A percentile compares a stretch with the other conserved stretches of the same genome.
Evolutionary conservation across 352 stramenopile species (phyloP).

Genomic region (Globisporangium spinosum): DNA sequence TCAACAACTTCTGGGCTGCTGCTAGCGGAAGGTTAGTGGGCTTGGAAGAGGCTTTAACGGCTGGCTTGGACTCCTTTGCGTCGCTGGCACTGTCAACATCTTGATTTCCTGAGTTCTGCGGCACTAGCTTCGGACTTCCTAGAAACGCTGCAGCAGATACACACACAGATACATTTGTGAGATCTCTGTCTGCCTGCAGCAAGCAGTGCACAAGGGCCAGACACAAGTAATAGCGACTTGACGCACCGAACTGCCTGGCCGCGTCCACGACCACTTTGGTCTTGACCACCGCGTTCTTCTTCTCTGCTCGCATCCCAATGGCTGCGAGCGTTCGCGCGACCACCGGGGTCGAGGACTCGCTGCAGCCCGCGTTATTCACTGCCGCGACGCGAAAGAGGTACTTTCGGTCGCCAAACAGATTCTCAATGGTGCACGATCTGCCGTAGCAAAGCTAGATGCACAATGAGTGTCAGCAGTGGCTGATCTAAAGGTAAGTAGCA

Average conservation of each 20-base stretch:
- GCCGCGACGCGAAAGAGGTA: slow-evolving; percentile 30
- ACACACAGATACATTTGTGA: not conserved
- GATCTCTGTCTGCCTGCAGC: not conserved
- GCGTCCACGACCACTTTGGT: slow-evolving; percentile 3
- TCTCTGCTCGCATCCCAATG: not conserved
- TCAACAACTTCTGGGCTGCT: not conserved
- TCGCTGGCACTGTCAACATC: not conserved
- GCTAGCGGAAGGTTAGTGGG: not conserved
- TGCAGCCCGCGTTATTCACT: slow-evolving; percentile 7
- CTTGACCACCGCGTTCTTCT: not conserved
- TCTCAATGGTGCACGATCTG: slow-evolving; percentile 15
- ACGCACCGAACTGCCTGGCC: slow-evolving; percentile 14
- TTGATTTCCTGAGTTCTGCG: not conserved
- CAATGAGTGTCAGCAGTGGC: too few species aligned
- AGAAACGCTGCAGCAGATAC: not conserved
- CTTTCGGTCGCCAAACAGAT: slow-evolving; percentile 19
- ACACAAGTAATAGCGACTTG: not conserved
- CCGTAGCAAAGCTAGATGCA: not conserved
- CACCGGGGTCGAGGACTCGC: slow-evolving; percentile 21
- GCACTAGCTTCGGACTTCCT: not conserved
- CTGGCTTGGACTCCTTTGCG: not conserved
- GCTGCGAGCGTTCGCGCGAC: slow-evolving; percentile 4
- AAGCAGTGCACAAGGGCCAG: too few species aligned
- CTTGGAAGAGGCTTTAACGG: not conserved
- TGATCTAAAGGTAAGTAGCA: not conserved